Conservation (phyloP, 2,329 filamentous ascomycete species). For the Gremmenia infestans region DNA sequence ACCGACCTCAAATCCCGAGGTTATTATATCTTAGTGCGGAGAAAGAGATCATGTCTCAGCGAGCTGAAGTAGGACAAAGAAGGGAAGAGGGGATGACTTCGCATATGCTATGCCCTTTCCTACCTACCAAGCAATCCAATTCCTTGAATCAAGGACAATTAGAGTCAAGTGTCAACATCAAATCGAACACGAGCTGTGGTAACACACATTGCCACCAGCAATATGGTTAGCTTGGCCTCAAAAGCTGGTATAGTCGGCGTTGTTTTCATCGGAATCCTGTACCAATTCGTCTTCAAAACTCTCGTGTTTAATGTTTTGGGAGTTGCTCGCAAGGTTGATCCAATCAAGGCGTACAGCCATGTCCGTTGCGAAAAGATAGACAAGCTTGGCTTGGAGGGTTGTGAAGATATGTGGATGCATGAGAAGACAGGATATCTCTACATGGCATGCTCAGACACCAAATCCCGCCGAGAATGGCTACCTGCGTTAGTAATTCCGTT, state of each 20-base stretch:
- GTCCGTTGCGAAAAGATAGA: slow-evolving; percentile 22
- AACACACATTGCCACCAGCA: not conserved
- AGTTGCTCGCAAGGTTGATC: slow-evolving; percentile 27
- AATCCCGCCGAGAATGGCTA: slow-evolving; percentile 22
- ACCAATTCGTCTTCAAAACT: slow-evolving; percentile 30
- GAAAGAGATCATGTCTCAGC: no score
- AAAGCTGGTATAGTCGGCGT: slow-evolving; percentile 15
- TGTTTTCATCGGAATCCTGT: slow-evolving; percentile 24
- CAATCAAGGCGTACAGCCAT: slow-evolving; percentile 32
- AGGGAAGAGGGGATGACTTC: no score
- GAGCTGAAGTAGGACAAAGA: no score
- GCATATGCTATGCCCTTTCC: no score
- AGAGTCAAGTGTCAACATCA: no score
- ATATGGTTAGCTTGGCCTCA: slow-evolving; percentile 12
- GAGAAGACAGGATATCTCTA: slow-evolving; percentile 26
- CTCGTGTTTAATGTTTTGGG: slow-evolving; percentile 30
- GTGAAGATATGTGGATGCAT: slow-evolving; percentile 31
- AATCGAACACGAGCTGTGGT: not conserved
- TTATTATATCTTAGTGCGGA: not conserved
- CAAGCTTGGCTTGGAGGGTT: slow-evolving; percentile 24
- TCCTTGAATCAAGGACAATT: no score
- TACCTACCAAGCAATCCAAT: no score
- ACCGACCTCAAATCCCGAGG: not conserved
- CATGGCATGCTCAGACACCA: slow-evolving; percentile 25
- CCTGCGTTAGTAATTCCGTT: slow-evolving; percentile 22